Evolutionary conservation across 2,329 filamentous ascomycete genomes (phyloP).

Genomic region (Camptophora hylomeconis): DNA sequence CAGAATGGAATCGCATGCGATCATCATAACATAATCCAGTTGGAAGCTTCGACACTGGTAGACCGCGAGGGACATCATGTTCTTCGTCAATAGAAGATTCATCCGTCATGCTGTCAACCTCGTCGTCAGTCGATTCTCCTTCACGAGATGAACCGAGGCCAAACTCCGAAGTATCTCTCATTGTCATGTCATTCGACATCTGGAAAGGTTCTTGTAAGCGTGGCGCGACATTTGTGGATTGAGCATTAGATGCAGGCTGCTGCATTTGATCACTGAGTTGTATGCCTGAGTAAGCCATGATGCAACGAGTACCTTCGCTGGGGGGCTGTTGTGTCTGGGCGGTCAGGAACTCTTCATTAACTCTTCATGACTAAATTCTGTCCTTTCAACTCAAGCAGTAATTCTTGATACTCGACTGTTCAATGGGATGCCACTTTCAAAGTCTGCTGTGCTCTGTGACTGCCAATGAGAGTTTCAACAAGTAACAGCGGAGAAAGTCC

Average conservation of each 20-base stretch:
- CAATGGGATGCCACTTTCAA: too few relatives aligned
- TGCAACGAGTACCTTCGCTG: too few relatives aligned
- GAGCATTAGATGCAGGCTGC: too few relatives aligned
- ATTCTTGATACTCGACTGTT: too few relatives aligned
- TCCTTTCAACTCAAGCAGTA: too few relatives aligned
- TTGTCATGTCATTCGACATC: constrained; percentile 8
- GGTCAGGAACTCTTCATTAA: too few relatives aligned
- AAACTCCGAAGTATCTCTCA: constrained; percentile 12
- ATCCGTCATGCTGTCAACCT: constrained; percentile 24
- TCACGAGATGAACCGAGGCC: too few relatives aligned
- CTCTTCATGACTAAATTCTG: too few relatives aligned
- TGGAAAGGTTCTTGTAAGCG: constrained; percentile 4
- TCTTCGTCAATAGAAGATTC: constrained; percentile 30
- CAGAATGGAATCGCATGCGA: constrained; percentile 90
- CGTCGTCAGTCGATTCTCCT: constrained; percentile 8
- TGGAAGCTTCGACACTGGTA: constrained; percentile 40
- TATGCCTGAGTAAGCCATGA: too few relatives aligned
- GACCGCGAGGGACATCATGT: constrained; percentile 27
- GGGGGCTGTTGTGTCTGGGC: not conserved
- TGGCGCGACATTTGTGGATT: constrained; percentile 6
- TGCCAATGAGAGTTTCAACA: too few relatives aligned
- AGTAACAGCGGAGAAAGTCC: too few relatives aligned
- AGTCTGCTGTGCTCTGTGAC: too few relatives aligned
- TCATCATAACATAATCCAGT: constrained; percentile 83
- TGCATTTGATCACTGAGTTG: constrained; percentile 4